Conservation (phyloP, 164 flowering plant genomes). For the Berberis thunbergii region DNA sequence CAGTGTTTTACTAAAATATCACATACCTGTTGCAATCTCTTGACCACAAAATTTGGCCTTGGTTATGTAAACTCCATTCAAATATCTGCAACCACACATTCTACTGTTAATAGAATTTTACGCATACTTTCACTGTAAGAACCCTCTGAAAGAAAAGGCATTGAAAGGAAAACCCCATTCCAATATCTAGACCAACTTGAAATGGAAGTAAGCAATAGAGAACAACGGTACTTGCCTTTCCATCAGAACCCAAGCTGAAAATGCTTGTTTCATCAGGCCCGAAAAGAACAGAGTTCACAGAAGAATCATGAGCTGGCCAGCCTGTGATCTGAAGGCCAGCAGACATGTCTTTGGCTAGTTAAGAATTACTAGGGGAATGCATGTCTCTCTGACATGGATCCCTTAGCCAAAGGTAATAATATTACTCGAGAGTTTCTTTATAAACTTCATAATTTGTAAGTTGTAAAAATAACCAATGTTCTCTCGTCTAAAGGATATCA, state of each 20-base stretch:
- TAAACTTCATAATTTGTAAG: too few relatives aligned
- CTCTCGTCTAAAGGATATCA: too few relatives aligned
- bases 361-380: conserved; percentile 19
- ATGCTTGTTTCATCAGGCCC: conserved; percentile 96
- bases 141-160: neutral
- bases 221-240: conserved; percentile 51
- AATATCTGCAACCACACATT: conserved; percentile 48
- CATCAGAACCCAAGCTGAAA: conserved; percentile 86
- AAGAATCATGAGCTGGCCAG: conserved; percentile 98
- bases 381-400: too few relatives aligned
- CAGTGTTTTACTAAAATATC: neutral
- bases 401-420: too few relatives aligned
- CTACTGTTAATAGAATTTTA: conserved; percentile 5
- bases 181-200: neutral
- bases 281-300: conserved; percentile 77
- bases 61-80: conserved; percentile 97
- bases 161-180: neutral
- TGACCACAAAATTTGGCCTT: conserved; percentile 89
- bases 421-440: too few relatives aligned
- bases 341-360: conserved; percentile 68
- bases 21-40: conserved; percentile 68
- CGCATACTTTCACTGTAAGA: conserved; percentile 1
- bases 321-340: conserved; percentile 96
- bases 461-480: too few relatives aligned
- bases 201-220: neutral